Percentiles rank a stretch among this genome's conserved stretches.
Evolutionary conservation across 2,329 filamentous ascomycete species (phyloP).

Genomic region (Proliferodiscus dingleyae): DNA sequence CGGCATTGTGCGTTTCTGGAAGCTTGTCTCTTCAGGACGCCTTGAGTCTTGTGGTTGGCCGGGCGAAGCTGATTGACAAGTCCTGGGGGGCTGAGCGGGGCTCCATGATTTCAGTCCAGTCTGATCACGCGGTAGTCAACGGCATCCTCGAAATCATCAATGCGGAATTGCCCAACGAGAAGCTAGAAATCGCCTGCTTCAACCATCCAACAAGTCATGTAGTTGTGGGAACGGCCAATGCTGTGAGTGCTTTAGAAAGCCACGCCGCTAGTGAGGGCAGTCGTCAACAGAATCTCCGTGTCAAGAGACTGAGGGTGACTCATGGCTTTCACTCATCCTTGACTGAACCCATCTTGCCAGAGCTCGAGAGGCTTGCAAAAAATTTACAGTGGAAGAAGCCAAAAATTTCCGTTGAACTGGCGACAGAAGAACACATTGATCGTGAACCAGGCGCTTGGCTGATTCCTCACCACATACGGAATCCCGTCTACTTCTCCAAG

Average conservation of each 20-base stretch:
- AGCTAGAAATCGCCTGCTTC: slow-evolving; percentile 30
- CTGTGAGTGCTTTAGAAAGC: slow-evolving; percentile 23
- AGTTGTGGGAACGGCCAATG: slow-evolving; percentile 26
- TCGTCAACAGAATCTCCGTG: not conserved
- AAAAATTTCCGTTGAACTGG: slow-evolving; percentile 7
- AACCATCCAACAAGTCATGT: slow-evolving; percentile 30
- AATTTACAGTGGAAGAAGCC: not conserved
- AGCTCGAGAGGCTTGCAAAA: not conserved
- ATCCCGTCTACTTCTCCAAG: slow-evolving; percentile 25
- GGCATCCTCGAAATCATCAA: slow-evolving; percentile 3
- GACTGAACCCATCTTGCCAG: slow-evolving; percentile 2
- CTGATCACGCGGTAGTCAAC: slow-evolving; percentile 4
- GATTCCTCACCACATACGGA: slow-evolving; percentile 21
- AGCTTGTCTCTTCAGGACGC: slow-evolving; percentile 30
- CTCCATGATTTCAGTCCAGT: slow-evolving; percentile 32
- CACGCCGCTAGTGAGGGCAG: not conserved
- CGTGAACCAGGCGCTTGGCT: not conserved
- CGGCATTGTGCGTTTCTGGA: slow-evolving; percentile 34
- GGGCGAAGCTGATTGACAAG: slow-evolving; percentile 32
- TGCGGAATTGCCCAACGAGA: not conserved
- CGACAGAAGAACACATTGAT: not conserved
- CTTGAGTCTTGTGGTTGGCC: slow-evolving; percentile 28
- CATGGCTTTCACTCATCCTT: slow-evolving; percentile 25
- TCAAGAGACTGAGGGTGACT: slow-evolving; percentile 1
- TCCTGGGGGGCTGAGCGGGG: slow-evolving; percentile 34